These are phyloP conservation scores for Nitzschia putrida DNA, from an alignment of 108 stramenopile species.

Conservation along the genomic window DNA sequence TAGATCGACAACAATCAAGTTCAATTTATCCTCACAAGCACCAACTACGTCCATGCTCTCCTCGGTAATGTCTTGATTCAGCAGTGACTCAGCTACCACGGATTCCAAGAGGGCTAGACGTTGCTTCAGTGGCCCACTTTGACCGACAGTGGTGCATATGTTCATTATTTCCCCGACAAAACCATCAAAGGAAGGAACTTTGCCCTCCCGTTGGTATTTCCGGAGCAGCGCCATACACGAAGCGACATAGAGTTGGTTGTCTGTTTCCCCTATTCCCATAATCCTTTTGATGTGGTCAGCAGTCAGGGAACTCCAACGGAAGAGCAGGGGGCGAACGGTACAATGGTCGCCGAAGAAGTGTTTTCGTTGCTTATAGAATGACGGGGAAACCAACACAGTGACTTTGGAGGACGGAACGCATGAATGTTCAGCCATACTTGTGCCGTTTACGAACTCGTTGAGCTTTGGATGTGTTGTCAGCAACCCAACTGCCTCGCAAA, in stretches of 20 bases:
- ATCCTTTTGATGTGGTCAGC: conserved; percentile 42
- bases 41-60: conserved; percentile 24
- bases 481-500: conserved; percentile 35
- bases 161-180: conserved; percentile 27
- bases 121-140: conserved; percentile 35
- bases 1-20: conserved; percentile 42
- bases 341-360: conserved; percentile 35
- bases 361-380: conserved; percentile 35
- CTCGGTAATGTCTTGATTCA: conserved; percentile 15
- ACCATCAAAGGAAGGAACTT: conserved; percentile 27
- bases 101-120: conserved; percentile 38
- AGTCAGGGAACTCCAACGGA: conserved; percentile 33
- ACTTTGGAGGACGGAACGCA: conserved; percentile 10
- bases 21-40: not conserved
- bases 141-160: conserved; percentile 19
- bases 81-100: conserved; percentile 27
- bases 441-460: not conserved
- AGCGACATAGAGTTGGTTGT: conserved; percentile 43
- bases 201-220: conserved; percentile 21
- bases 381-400: conserved; percentile 35
- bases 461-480: not conserved
- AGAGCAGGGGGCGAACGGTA: conserved; percentile 39
- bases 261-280: conserved; percentile 34
- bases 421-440: not conserved
- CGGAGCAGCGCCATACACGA: conserved; percentile 32